These are phyloP conservation scores for Combretum micranthum DNA, from an alignment of 345 rosid species.

Conservation along the genomic window DNA sequence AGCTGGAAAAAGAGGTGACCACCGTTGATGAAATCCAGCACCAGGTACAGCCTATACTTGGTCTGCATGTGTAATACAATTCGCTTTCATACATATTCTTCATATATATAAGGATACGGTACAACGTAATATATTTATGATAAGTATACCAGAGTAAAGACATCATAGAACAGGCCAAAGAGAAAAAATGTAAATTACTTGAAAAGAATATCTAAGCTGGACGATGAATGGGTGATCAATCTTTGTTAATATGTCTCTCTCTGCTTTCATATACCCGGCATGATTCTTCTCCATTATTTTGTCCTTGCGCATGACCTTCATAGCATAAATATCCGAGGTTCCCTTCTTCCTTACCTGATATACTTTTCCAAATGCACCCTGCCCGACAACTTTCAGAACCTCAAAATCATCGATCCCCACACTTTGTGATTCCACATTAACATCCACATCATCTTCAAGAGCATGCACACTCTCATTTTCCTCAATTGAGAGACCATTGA, in stretches of 20 bases:
- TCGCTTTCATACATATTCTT: neutral
- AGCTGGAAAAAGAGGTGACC: constrained; percentile 98
- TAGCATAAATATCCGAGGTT: constrained; percentile 79
- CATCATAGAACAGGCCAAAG: neutral
- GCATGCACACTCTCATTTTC: constrained; percentile 18
- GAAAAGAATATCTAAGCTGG: constrained; percentile 83
- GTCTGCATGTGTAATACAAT: constrained; percentile 47
- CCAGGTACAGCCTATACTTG: constrained; percentile 78
- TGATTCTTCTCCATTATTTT: constrained; percentile 88
- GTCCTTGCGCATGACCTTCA: constrained; percentile 99
- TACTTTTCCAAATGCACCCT: constrained; percentile 96
- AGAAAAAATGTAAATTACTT: constrained; percentile 30
- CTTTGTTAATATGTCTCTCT: constrained; percentile 80
- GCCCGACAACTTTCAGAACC: constrained; percentile 80
- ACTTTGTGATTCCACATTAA: constrained; percentile 15
- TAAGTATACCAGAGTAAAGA: neutral
- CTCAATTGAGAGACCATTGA: constrained; percentile 24
- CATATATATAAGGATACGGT: no score
- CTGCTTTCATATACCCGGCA: constrained; percentile 92
- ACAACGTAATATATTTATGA: no score
- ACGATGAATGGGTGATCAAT: constrained; percentile 91
- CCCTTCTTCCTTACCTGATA: constrained; percentile 81
- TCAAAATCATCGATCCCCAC: constrained; percentile 86
- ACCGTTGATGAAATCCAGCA: constrained; percentile 89
- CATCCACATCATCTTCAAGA: constrained; percentile 16